Evolutionary conservation across 164 flowering plant species (phyloP).

Genomic region (Vitis rotundifolia): DNA sequence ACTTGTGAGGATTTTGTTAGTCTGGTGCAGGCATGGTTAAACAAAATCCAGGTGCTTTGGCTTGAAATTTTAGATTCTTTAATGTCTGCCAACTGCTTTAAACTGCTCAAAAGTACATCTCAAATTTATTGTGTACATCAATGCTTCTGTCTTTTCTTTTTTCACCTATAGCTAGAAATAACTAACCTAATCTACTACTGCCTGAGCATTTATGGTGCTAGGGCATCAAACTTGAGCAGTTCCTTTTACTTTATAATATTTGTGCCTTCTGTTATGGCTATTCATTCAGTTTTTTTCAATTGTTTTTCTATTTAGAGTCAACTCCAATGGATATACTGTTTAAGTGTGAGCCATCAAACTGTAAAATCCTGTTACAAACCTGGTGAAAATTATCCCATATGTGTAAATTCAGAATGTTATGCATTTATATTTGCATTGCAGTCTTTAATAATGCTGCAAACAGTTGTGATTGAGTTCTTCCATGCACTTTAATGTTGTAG

Average conservation of each 20-base stretch:
- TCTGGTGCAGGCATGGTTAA: slow-evolving; percentile 81
- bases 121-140: background rate
- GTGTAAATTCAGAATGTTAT: background rate
- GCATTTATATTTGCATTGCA: background rate
- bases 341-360: too few species aligned
- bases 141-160: background rate
- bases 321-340: too few species aligned
- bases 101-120: background rate
- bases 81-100: background rate
- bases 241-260: too few species aligned
- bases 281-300: too few species aligned
- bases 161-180: too few species aligned
- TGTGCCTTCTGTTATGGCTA: too few species aligned
- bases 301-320: too few species aligned
- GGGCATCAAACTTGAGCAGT: too few species aligned
- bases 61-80: background rate
- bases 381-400: too few species aligned
- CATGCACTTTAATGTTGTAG: background rate
- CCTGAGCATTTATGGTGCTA: too few species aligned
- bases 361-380: too few species aligned
- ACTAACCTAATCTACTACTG: too few species aligned
- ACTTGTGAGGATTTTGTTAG: slow-evolving; percentile 88
- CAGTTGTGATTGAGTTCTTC: background rate
- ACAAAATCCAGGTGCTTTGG: slow-evolving; percentile 73
- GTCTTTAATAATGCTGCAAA: background rate